Base-by-base conservation (phyloP, 1,139 yeast genomes). In the Keqinozyma sinolaborantium region DNA sequence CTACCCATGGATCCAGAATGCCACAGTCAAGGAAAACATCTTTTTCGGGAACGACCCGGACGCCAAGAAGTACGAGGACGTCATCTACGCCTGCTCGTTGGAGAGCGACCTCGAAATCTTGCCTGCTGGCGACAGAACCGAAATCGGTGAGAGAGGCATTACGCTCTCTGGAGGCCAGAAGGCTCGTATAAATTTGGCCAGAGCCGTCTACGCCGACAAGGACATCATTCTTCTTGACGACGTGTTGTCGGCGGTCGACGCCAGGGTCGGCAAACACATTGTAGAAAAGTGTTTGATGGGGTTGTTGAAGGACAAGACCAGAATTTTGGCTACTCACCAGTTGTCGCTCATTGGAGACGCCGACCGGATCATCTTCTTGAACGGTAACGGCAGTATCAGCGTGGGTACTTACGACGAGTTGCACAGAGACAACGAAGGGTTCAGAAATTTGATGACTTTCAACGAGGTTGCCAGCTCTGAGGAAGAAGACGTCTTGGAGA, bases 81-180 rank as follows among this genome's bases (percentile, higher is more conserved):
- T 63, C 2, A 45, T 65, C 9, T 52, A 55, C 35, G 55, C 66
- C 3, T 66, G 72, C 43, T 56, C 68, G 2, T 51, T 66, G 24
- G 60, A 53, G 37, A 53, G 56, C 24, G 73, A 66, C 44, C 53
- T 70, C 29, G 54, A 62, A 15, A 56, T 53, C 23, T 50, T 69
- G 23, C 63, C 69, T 2, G 70, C 64, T 24, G 73, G 73, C 16
- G 76, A 70, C 37, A 39, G 53, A 30, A 70, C 74, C 3, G 73
- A 65, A 45, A 64, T 70, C 36, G 76, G 75, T 28, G 76, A 69
- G 41, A 49, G 73, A 37, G 76, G 76, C 31, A 64, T 70, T 26
- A 69, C 73, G 0, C 52, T 70, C 15, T 66, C 73, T 8, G 76
- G 75, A 13, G 76, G 75, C 15, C 76, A 70, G 41, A 70, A 67